phyloP scores from a whole-genome alignment of 2,329 filamentous ascomycete species.

The Trematosphaeria pertusa region DNA sequence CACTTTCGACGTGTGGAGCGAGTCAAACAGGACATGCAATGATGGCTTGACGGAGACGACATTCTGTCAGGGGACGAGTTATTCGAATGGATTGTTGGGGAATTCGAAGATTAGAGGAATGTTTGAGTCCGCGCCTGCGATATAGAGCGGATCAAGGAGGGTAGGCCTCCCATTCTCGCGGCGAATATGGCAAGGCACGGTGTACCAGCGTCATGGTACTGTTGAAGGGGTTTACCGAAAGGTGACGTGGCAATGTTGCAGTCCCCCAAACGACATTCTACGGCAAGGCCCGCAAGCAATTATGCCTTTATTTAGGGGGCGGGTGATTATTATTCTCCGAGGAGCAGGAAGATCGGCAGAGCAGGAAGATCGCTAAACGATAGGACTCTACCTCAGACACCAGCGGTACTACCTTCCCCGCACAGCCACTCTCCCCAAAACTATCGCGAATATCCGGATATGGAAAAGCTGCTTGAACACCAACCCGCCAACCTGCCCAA shows the following conservation, averaged over 20 bases:
- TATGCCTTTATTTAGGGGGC: no score
- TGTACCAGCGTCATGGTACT: no score
- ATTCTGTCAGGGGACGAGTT: no score
- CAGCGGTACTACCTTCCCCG: not conserved
- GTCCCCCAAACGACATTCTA: no score
- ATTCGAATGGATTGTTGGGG: no score
- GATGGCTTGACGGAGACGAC: conserved; percentile 4
- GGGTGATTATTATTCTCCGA: no score
- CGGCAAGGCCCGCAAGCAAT: no score
- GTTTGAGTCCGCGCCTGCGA: not conserved
- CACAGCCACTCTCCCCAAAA: not conserved
- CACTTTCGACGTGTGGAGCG: conserved; percentile 6
- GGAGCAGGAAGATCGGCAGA: no score
- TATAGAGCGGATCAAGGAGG: not conserved
- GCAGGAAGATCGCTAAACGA: no score
- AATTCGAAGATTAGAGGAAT: not conserved
- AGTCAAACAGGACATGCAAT: not conserved
- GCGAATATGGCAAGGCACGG: no score
- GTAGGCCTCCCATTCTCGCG: not conserved
- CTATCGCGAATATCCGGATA: conserved; percentile 2
- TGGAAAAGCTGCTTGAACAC: not conserved
- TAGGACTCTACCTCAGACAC: conserved; percentile 1
- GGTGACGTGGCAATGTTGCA: conserved; percentile 1
- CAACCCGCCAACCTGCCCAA: conserved; percentile 1
- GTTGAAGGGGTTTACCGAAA: no score